Percentiles rank a stretch among this genome's conserved stretches.
Evolutionary conservation across 2,329 filamentous ascomycete genomes (phyloP).

Genomic region (Clonostachys sp.): DNA sequence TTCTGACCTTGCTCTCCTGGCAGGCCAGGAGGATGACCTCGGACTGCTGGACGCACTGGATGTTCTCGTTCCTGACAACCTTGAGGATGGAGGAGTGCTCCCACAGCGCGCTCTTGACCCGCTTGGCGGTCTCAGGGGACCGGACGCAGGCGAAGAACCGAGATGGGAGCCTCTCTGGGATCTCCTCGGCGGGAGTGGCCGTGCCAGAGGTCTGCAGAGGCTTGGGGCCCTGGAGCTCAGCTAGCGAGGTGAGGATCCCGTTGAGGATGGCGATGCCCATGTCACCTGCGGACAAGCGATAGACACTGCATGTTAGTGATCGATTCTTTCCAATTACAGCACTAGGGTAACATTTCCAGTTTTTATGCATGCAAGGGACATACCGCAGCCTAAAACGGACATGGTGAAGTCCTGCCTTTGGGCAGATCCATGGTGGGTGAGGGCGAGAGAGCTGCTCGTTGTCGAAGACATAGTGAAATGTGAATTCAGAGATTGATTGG

Average conservation of each 20-base stretch:
- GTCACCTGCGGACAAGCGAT: constrained; percentile 48
- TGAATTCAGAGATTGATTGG: neutral
- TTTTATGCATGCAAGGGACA: constrained; percentile 16
- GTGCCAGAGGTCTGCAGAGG: constrained; percentile 38
- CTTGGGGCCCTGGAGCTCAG: constrained; percentile 40
- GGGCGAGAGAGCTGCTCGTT: constrained; percentile 16
- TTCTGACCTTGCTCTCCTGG: constrained; percentile 71
- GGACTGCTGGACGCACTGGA: constrained; percentile 59
- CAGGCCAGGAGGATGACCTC: constrained; percentile 76
- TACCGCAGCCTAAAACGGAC: constrained; percentile 79
- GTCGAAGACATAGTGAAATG: neutral
- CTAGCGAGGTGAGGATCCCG: constrained; percentile 71
- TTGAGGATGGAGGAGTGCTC: constrained; percentile 58
- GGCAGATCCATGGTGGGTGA: constrained; percentile 13
- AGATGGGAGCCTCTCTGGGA: constrained; percentile 58
- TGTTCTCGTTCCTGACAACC: constrained; percentile 68
- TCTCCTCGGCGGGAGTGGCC: constrained; percentile 38
- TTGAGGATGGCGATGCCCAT: constrained; percentile 83
- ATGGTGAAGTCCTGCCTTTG: constrained; percentile 55
- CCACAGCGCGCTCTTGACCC: constrained; percentile 61
- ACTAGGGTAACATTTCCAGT: neutral
- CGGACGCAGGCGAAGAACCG: constrained; percentile 80
- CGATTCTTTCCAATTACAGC: neutral
- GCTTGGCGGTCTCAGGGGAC: constrained; percentile 62
- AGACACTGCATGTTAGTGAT: neutral